Percentiles rank a stretch among this genome's conserved stretches.
Evolutionary conservation across 352 stramenopile species (phyloP).

Genomic region (Phytopythium delawarense): DNA sequence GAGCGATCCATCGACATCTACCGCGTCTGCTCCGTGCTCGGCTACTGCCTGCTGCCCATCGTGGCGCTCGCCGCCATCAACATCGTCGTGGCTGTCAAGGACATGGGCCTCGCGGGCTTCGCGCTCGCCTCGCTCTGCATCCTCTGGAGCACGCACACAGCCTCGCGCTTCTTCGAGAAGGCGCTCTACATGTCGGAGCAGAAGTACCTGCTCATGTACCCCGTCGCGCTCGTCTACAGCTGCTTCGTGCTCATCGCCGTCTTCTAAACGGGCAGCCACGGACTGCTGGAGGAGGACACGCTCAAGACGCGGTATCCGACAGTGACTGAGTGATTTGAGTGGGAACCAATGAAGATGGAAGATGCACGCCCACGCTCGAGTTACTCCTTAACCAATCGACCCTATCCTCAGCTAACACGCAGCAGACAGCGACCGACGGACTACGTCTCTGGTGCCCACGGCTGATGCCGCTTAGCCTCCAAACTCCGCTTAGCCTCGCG

Average conservation of each 20-base stretch:
- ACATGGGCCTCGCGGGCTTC: slow-evolving; percentile 71
- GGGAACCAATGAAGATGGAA: not conserved
- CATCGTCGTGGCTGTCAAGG: slow-evolving; percentile 89
- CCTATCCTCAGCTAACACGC: too few species aligned
- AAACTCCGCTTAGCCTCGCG: not conserved
- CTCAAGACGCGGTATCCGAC: too few species aligned
- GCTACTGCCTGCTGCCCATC: slow-evolving; percentile 97
- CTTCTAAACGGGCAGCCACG: slow-evolving; percentile 69
- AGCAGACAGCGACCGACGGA: not conserved
- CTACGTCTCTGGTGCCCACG: not conserved
- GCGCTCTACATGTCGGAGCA: slow-evolving; percentile 94
- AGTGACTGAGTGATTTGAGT: not conserved
- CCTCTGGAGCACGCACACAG: slow-evolving; percentile 93
- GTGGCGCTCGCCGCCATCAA: slow-evolving; percentile 93
- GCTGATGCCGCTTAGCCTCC: too few species aligned
- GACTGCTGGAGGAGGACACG: not conserved
- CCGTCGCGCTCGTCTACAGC: slow-evolving; percentile 95
- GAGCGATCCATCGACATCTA: slow-evolving; percentile 90
- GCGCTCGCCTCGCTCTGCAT: slow-evolving; percentile 86
- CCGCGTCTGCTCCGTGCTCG: slow-evolving; percentile 93
- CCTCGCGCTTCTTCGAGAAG: slow-evolving; percentile 95
- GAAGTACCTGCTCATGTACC: slow-evolving; percentile 97
- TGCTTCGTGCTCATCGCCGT: slow-evolving; percentile 99
- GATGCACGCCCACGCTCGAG: not conserved
- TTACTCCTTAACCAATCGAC: not conserved